Percentiles rank a stretch among this genome's conserved stretches.
Evolutionary conservation across 257 asterid species (phyloP).

Genomic region (Ilex asprella): DNA sequence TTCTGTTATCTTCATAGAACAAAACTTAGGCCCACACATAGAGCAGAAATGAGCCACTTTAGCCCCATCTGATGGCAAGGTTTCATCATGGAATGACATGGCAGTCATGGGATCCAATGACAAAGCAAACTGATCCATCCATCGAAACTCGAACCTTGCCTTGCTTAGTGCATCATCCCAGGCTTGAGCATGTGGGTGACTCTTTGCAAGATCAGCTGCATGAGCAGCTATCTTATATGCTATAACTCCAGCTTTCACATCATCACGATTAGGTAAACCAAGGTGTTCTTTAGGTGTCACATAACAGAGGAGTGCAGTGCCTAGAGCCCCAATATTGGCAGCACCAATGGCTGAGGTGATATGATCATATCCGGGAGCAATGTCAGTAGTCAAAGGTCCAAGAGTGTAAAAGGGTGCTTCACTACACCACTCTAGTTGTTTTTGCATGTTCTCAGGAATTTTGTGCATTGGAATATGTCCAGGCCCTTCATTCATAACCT

Average conservation of each 20-base stretch:
- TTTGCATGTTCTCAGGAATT: conserved; percentile 3
- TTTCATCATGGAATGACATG: conserved; percentile 1
- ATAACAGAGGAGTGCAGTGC: conserved; percentile 3
- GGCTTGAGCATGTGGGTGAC: conserved; percentile 2
- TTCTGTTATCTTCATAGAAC: conserved; percentile 75
- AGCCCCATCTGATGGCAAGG: conserved; percentile 2
- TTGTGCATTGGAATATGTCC: conserved; percentile 3
- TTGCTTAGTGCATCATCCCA: conserved; percentile 3
- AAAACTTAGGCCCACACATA: conserved; percentile 3
- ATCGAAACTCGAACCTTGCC: conserved; percentile 2
- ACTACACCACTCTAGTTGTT: conserved; percentile 1
- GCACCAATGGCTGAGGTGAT: conserved; percentile 2
- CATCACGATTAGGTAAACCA: conserved; percentile 1
- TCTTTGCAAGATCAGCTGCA: not conserved
- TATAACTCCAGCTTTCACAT: not conserved
- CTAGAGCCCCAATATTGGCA: conserved; percentile 3
- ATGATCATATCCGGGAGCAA: not conserved
- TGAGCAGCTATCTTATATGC: conserved; percentile 3
- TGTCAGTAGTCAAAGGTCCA: conserved; percentile 2
- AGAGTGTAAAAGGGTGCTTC: conserved; percentile 2
- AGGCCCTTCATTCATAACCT: conserved; percentile 5
- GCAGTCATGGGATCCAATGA: conserved; percentile 3
- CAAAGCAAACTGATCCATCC: conserved; percentile 1
- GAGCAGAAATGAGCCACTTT: conserved; percentile 3
- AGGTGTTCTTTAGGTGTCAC: not conserved